phyloP scores from a whole-genome alignment of 441 rosid genomes.

The Cnidoscolus chayamansa region DNA sequence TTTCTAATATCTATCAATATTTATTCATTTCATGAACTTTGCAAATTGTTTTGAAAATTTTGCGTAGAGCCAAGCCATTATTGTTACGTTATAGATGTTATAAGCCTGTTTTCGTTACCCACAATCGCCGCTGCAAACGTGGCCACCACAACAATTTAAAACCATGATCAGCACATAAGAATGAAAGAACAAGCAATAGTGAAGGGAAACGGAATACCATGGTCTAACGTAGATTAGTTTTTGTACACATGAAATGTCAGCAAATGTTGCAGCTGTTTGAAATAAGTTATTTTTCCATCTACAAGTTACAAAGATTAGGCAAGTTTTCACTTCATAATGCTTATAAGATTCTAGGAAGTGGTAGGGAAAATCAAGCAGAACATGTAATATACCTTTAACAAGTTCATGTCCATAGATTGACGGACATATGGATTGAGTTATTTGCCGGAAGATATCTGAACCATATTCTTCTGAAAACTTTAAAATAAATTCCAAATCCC shows the following conservation, averaged over 20 bases:
- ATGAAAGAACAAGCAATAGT: slow-evolving; percentile 9
- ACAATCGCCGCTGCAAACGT: too few species aligned
- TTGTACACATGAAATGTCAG: not conserved
- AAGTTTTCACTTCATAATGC: slow-evolving; percentile 6
- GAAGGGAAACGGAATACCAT: slow-evolving; percentile 9
- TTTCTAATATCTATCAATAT: too few species aligned
- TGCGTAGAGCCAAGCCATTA: too few species aligned
- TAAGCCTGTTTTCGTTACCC: too few species aligned
- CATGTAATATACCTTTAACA: slow-evolving; percentile 67
- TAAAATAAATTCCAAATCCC: slow-evolving; percentile 91
- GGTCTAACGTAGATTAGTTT: not conserved
- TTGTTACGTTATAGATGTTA: too few species aligned
- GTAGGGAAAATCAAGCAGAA: slow-evolving; percentile 6
- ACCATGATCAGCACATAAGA: slow-evolving; percentile 11
- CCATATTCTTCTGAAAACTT: slow-evolving; percentile 87
- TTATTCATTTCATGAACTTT: too few species aligned
- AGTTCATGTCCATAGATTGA: slow-evolving; percentile 97
- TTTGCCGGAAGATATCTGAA: slow-evolving; percentile 69
- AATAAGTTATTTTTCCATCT: not conserved
- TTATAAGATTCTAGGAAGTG: not conserved
- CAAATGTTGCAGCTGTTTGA: slow-evolving; percentile 12
- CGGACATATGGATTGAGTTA: slow-evolving; percentile 90
- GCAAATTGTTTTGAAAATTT: too few species aligned
- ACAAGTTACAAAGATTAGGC: not conserved
- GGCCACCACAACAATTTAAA: too few species aligned